A percentile compares a stretch with the other conserved stretches of the same genome.
Evolutionary conservation across 306 rosid genomes (phyloP).

Genomic region (Benincasa hispida): DNA sequence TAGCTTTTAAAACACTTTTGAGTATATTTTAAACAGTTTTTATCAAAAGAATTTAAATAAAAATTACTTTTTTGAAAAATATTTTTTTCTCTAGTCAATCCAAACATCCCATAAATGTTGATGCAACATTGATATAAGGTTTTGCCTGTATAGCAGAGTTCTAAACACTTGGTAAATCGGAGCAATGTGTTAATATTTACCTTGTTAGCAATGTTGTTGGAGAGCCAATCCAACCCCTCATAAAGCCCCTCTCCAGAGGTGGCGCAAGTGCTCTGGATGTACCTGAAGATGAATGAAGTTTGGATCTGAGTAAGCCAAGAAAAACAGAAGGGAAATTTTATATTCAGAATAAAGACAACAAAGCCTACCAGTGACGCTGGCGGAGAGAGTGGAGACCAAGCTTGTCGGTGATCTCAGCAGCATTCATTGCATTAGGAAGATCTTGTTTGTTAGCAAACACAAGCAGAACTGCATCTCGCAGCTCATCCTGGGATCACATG

Average conservation of each 20-base stretch:
- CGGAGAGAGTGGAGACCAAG: slow-evolving; percentile 98
- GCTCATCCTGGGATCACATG: slow-evolving; percentile 60
- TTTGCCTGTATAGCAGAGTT: background rate
- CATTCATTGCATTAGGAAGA: slow-evolving; percentile 99
- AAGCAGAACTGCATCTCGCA: slow-evolving; percentile 95
- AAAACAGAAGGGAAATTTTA: background rate
- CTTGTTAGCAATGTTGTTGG: slow-evolving; percentile 99
- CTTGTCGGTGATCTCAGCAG: slow-evolving; percentile 99
- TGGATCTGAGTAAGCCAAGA: background rate
- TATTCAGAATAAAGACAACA: background rate
- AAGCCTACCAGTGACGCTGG: slow-evolving; percentile 91
- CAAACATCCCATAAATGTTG: too few species aligned
- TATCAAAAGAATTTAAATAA: too few species aligned
- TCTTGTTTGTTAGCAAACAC: slow-evolving; percentile 99
- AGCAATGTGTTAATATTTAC: slow-evolving; percentile 12
- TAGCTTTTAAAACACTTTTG: too few species aligned
- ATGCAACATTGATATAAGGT: background rate
- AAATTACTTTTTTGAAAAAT: too few species aligned
- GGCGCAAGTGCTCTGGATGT: slow-evolving; percentile 99
- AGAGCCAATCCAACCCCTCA: slow-evolving; percentile 98
- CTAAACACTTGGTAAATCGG: background rate
- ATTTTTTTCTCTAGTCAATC: too few species aligned
- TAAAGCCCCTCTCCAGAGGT: slow-evolving; percentile 99
- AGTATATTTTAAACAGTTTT: too few species aligned
- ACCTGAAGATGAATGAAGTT: slow-evolving; percentile 39